These are phyloP conservation scores for Cryptococcus amylolentus DNA, from an alignment of 1,284 basidiomycete genomes.

Conservation along the genomic window DNA sequence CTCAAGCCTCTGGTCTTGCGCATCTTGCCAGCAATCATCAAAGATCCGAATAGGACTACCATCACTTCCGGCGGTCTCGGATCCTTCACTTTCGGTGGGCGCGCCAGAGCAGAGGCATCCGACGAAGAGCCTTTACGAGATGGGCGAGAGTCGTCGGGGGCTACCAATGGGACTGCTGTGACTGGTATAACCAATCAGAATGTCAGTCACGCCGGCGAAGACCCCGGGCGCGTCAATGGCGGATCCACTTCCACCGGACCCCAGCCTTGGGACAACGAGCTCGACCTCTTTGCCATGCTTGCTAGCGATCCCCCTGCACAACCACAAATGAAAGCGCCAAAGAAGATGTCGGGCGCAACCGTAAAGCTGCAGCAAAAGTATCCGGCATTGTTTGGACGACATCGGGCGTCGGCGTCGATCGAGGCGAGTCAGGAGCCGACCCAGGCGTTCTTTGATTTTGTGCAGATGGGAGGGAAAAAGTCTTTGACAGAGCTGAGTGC, in stretches of 20 bases:
- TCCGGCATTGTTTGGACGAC: not conserved
- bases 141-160: not conserved
- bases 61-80: not conserved
- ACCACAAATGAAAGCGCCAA: not conserved
- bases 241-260: conserved; percentile 9
- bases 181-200: not conserved
- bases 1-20: conserved; percentile 47
- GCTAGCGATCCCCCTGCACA: conserved; percentile 22
- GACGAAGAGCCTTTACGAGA: not conserved
- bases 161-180: not conserved
- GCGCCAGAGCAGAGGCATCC: not conserved
- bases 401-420: not conserved
- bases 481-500: conserved; percentile 39
- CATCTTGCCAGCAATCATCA: conserved; percentile 23
- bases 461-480: conserved; percentile 41
- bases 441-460: conserved; percentile 44
- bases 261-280: conserved; percentile 14
- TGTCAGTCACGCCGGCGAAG: not conserved
- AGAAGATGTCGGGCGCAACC: not conserved
- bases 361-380: not conserved
- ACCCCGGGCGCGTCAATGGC: not conserved
- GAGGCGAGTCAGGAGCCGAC: conserved; percentile 29
- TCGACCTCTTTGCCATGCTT: conserved; percentile 41
- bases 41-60: conserved; percentile 1
- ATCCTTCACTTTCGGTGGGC: not conserved